Evolutionary conservation across 768 basidiomycete genomes (phyloP).

Genomic region (Pulveroboletus sp.): DNA sequence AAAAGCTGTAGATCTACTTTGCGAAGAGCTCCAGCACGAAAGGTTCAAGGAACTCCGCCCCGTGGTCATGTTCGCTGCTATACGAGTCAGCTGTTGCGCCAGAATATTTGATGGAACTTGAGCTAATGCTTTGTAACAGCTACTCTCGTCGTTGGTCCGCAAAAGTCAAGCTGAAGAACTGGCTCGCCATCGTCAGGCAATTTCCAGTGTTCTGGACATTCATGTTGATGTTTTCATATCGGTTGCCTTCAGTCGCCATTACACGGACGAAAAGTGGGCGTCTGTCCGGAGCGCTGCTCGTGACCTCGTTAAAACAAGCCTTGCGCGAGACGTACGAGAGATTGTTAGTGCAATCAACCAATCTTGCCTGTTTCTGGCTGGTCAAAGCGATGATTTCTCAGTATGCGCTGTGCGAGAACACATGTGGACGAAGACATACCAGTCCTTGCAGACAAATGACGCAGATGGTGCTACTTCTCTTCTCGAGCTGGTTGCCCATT

Average conservation of each 20-base stretch:
- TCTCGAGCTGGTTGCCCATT: slow-evolving; percentile 51
- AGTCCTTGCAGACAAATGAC: slow-evolving; percentile 54
- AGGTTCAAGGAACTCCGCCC: slow-evolving; percentile 60
- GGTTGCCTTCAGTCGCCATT: slow-evolving; percentile 41
- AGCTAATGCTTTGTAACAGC: slow-evolving; percentile 20
- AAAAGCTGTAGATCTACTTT: slow-evolving; percentile 66
- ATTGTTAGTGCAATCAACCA: slow-evolving; percentile 29
- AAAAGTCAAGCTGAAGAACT: slow-evolving; percentile 29
- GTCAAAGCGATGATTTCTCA: slow-evolving; percentile 28
- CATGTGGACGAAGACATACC: slow-evolving; percentile 69
- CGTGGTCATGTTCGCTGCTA: slow-evolving; percentile 52
- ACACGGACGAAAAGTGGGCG: slow-evolving; percentile 39
- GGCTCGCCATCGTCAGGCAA: slow-evolving; percentile 24
- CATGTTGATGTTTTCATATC: slow-evolving; percentile 45
- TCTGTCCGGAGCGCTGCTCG: slow-evolving; percentile 39
- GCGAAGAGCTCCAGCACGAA: slow-evolving; percentile 78
- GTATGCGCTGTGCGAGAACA: slow-evolving; percentile 44
- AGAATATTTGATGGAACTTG: neutral
- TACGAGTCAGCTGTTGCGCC: slow-evolving; percentile 48
- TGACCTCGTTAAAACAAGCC: slow-evolving; percentile 34
- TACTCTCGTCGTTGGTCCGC: slow-evolving; percentile 32
- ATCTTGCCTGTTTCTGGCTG: slow-evolving; percentile 34
- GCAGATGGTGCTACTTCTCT: slow-evolving; percentile 53
- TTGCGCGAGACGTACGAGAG: slow-evolving; percentile 33
- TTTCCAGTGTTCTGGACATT: slow-evolving; percentile 43